Evolutionary conservation across 2,329 filamentous ascomycete species (phyloP).

Genomic region (Scortechinia acanthostroma): DNA sequence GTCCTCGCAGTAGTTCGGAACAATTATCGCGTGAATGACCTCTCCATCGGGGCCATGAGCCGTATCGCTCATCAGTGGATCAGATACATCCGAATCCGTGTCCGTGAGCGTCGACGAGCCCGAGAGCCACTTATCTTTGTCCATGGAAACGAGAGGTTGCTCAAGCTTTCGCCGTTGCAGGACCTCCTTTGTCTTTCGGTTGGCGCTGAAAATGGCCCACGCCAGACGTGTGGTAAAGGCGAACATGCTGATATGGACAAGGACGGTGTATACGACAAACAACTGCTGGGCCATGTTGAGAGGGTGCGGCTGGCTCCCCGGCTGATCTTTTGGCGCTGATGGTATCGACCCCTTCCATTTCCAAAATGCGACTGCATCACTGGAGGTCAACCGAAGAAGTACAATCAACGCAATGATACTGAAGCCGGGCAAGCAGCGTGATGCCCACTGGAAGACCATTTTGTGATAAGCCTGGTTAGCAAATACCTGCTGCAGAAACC

Average conservation of each 20-base stretch:
- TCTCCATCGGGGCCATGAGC: background rate
- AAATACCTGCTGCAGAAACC: no score
- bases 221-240: background rate
- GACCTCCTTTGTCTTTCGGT: background rate
- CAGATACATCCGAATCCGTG: background rate
- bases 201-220: background rate
- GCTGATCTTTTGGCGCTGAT: background rate
- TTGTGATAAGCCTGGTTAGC: no score
- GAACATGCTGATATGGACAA: background rate
- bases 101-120: background rate
- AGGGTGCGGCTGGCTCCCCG: background rate
- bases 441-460: constrained; percentile 16
- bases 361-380: background rate
- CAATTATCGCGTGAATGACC: constrained; percentile 17
- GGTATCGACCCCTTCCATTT: background rate
- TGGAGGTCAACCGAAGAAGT: constrained; percentile 12
- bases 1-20: constrained; percentile 35
- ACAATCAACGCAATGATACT: constrained; percentile 14
- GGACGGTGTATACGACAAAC: background rate
- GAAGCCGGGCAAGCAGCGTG: constrained; percentile 17
- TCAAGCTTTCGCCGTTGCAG: background rate
- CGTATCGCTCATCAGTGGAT: background rate
- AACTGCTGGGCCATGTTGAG: background rate
- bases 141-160: background rate
- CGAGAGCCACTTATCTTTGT: background rate